These are phyloP conservation scores for Colletotrichum ledebouriae DNA, from an alignment of 2,329 filamentous ascomycete species.

Conservation along the genomic window DNA sequence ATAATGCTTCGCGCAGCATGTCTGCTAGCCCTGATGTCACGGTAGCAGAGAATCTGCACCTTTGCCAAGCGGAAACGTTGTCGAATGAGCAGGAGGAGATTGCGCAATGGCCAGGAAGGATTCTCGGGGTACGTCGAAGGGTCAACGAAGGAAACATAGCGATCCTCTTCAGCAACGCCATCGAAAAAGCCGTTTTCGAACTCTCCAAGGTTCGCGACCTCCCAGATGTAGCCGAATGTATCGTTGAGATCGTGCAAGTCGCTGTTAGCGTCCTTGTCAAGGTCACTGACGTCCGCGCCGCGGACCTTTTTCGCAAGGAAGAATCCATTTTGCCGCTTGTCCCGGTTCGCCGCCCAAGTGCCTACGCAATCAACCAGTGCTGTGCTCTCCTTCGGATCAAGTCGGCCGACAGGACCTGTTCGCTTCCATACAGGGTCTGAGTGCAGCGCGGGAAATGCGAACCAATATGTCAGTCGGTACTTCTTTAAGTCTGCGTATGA, in stretches of 20 bases:
- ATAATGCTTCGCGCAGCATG: slow-evolving; percentile 88
- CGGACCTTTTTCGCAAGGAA: slow-evolving; percentile 89
- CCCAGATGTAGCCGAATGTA: slow-evolving; percentile 74
- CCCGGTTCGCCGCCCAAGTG: slow-evolving; percentile 85
- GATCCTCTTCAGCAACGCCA: slow-evolving; percentile 76
- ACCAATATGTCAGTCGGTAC: slow-evolving; percentile 98
- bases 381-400: slow-evolving; percentile 79
- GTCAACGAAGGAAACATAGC: slow-evolving; percentile 89
- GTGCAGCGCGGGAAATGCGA: slow-evolving; percentile 93
- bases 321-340: slow-evolving; percentile 90
- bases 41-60: slow-evolving; percentile 89
- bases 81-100: slow-evolving; percentile 86
- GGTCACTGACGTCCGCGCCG: slow-evolving; percentile 42
- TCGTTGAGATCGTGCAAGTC: slow-evolving; percentile 43
- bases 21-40: slow-evolving; percentile 82
- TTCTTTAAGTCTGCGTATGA: slow-evolving; percentile 98
- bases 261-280: slow-evolving; percentile 40
- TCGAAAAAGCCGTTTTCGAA: slow-evolving; percentile 93
- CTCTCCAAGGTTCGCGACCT: slow-evolving; percentile 78
- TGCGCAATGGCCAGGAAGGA: slow-evolving; percentile 93
- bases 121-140: slow-evolving; percentile 90
- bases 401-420: slow-evolving; percentile 63
- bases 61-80: slow-evolving; percentile 83
- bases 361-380: slow-evolving; percentile 85
- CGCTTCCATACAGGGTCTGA: slow-evolving; percentile 87